These are phyloP conservation scores for Glycine latifolia DNA, from an alignment of 306 rosid species.

Conservation along the genomic window DNA sequence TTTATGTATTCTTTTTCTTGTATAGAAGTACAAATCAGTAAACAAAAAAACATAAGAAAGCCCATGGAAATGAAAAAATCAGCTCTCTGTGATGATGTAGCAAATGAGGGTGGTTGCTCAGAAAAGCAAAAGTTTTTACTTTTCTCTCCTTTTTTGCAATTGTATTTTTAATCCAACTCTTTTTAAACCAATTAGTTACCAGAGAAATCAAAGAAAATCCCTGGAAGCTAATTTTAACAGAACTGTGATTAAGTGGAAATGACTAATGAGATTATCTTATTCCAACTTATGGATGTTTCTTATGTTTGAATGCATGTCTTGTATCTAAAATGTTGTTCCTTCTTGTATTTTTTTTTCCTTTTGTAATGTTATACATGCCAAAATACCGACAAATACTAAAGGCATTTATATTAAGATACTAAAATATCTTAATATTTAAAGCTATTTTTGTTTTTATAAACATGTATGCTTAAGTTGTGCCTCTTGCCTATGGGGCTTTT, in stretches of 20 bases:
- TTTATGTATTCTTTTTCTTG: constrained; percentile 35
- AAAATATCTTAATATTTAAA: too few species aligned
- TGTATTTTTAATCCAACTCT: neutral
- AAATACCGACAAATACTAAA: too few species aligned
- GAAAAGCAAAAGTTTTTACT: constrained; percentile 69
- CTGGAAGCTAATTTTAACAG: constrained; percentile 11
- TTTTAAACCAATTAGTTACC: neutral
- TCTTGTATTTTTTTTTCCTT: constrained; percentile 19
- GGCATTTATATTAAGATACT: too few species aligned
- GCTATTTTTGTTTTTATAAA: too few species aligned
- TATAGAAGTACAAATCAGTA: constrained; percentile 41
- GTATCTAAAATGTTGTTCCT: constrained; percentile 33
- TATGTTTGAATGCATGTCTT: neutral
- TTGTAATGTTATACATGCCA: too few species aligned
- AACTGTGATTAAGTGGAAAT: constrained; percentile 30
- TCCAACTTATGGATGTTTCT: constrained; percentile 12
- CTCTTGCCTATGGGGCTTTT: too few species aligned
- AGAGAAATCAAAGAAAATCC: constrained; percentile 7
- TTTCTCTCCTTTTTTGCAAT: constrained; percentile 40
- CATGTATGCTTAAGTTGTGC: too few species aligned
- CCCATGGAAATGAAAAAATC: constrained; percentile 58
- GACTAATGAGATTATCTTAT: constrained; percentile 17
- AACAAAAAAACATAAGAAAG: constrained; percentile 56
- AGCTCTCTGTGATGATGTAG: constrained; percentile 59
- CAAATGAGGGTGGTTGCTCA: constrained; percentile 70